Evolutionary conservation across 208 protist genomes (phyloP).

Genomic region (Angomonas ambiguus): DNA sequence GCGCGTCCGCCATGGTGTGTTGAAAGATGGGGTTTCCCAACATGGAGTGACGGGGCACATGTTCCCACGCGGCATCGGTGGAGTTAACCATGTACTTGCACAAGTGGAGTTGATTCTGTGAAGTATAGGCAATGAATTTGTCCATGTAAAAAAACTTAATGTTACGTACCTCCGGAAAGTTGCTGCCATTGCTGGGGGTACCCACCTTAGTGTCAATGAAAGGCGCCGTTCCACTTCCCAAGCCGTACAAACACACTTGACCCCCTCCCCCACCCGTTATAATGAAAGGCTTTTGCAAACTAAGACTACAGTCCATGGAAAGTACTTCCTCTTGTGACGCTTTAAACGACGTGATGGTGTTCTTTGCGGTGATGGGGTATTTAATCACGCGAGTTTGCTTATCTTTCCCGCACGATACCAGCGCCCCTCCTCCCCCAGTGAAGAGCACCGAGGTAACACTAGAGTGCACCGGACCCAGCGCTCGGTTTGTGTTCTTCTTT

Average conservation of each 20-base stretch:
- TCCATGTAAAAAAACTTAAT: constrained; percentile 81
- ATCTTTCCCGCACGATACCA: constrained; percentile 40
- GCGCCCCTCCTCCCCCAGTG: constrained; percentile 29
- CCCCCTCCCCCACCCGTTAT: constrained; percentile 56
- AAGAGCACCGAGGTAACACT: constrained; percentile 40
- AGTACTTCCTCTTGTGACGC: constrained; percentile 36
- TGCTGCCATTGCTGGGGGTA: not conserved
- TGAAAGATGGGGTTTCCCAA: constrained; percentile 19
- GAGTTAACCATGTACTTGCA: constrained; percentile 7
- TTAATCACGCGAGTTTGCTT: constrained; percentile 28
- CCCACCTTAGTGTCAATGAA: constrained; percentile 1
- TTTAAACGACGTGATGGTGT: constrained; percentile 27
- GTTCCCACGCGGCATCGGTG: not conserved
- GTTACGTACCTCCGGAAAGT: constrained; percentile 21
- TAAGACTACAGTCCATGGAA: constrained; percentile 51
- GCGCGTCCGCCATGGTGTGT: constrained; percentile 23
- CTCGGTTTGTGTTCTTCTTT: constrained; percentile 27
- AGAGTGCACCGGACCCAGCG: constrained; percentile 21
- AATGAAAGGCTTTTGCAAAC: constrained; percentile 41
- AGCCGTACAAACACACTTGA: constrained; percentile 50
- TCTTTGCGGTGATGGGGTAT: constrained; percentile 39
- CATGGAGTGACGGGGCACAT: not conserved
- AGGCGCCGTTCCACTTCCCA: constrained; percentile 22
- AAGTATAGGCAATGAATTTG: constrained; percentile 48
- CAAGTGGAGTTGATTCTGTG: constrained; percentile 1